phyloP scores from a whole-genome alignment of 176 grass and related monocot species.

The Oryza coarctata region DNA sequence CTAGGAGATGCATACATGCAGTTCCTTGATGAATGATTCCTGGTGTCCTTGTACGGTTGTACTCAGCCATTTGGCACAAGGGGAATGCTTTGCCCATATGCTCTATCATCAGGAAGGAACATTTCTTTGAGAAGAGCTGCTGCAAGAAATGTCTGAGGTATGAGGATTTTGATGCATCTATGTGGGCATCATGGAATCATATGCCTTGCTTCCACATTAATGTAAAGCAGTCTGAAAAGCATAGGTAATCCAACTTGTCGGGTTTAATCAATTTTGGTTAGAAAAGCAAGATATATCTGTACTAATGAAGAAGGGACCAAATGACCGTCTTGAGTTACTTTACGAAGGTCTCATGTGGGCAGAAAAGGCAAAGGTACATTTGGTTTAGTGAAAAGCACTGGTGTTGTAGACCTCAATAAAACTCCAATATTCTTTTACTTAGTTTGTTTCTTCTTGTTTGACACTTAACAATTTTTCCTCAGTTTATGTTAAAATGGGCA shows the following conservation, averaged over 20 bases:
- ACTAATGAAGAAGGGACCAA: constrained; percentile 3
- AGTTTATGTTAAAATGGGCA: constrained; percentile 1
- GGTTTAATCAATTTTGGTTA: constrained; percentile 17
- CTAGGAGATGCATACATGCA: neutral
- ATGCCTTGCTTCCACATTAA: constrained; percentile 35
- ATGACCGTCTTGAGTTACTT: neutral
- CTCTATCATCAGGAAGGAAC: constrained; percentile 10
- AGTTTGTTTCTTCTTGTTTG: neutral
- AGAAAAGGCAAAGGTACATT: neutral
- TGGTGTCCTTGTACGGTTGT: neutral
- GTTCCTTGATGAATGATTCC: neutral
- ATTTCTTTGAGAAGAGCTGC: neutral
- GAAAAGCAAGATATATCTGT: constrained; percentile 4
- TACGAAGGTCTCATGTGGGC: neutral
- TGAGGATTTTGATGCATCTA: constrained; percentile 34
- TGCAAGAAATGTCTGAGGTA: constrained; percentile 5
- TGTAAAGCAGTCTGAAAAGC: constrained; percentile 14
- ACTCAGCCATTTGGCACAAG: neutral
- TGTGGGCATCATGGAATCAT: constrained; percentile 39
- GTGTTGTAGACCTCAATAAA: neutral
- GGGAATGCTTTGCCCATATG: neutral
- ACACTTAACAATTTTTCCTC: neutral
- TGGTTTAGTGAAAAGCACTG: constrained; percentile 7
- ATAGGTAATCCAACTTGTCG: constrained; percentile 27
- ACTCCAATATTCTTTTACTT: neutral